Evolutionary conservation across 73 alveolate genomes (phyloP).

Genomic region (Paramecium tetraurelia): DNA sequence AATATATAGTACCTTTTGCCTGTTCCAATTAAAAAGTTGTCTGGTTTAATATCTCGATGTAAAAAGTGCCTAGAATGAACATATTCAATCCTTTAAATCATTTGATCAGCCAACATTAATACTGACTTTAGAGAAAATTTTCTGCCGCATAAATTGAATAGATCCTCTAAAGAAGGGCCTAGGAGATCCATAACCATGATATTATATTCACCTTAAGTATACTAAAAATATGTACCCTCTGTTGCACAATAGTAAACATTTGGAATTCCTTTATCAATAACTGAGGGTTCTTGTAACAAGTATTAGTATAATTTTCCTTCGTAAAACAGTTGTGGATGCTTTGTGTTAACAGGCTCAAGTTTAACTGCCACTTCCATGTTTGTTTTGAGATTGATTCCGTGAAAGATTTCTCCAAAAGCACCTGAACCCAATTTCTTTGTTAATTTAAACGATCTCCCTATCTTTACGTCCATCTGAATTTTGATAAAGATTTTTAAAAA

Average conservation of each 20-base stretch:
- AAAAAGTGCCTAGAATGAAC: slow-evolving; percentile 77
- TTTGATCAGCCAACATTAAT: slow-evolving; percentile 69
- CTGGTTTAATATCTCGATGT: slow-evolving; percentile 84
- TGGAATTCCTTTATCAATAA: slow-evolving; percentile 64
- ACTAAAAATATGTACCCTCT: not conserved
- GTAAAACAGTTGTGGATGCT: slow-evolving; percentile 65
- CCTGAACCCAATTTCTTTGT: slow-evolving; percentile 68
- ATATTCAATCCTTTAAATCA: slow-evolving; percentile 76
- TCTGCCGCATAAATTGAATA: slow-evolving; percentile 66
- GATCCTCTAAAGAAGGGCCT: slow-evolving; percentile 74
- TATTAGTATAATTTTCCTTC: slow-evolving; percentile 61
- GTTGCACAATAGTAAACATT: slow-evolving; percentile 56
- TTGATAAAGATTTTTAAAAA: slow-evolving; percentile 3
- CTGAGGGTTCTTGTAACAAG: slow-evolving; percentile 55
- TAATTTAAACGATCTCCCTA: slow-evolving; percentile 61
- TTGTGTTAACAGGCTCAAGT: slow-evolving; percentile 66
- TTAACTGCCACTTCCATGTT: slow-evolving; percentile 68
- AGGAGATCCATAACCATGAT: slow-evolving; percentile 70
- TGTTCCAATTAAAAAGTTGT: slow-evolving; percentile 80
- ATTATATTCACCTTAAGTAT: slow-evolving; percentile 67
- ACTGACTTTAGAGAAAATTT: slow-evolving; percentile 72
- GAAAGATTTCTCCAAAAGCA: slow-evolving; percentile 67
- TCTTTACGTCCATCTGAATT: slow-evolving; percentile 56
- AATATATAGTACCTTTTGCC: slow-evolving; percentile 61
- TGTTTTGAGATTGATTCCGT: slow-evolving; percentile 60